Evolutionary conservation across 2,329 filamentous ascomycete genomes (phyloP).

Genomic region (Coleophoma cylindrospora): DNA sequence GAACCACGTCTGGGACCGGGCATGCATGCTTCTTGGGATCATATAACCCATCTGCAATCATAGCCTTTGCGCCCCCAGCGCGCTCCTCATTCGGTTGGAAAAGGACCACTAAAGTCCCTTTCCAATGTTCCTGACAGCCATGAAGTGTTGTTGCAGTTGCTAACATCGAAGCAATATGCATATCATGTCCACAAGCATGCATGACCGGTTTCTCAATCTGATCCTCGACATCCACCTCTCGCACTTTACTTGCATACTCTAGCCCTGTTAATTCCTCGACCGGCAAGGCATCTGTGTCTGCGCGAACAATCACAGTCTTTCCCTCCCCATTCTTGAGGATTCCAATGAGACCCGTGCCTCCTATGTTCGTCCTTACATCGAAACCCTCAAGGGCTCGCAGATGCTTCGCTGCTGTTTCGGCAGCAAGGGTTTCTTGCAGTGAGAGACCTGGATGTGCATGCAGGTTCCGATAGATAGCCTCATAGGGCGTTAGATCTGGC

Average conservation of each 20-base stretch:
- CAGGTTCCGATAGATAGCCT: slow-evolving; percentile 52
- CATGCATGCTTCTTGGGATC: slow-evolving; percentile 30
- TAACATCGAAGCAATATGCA: slow-evolving; percentile 56
- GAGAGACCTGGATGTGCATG: slow-evolving; percentile 57
- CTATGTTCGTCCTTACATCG: slow-evolving; percentile 45
- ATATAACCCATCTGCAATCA: slow-evolving; percentile 56
- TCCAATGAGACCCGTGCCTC: slow-evolving; percentile 53
- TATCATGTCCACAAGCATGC: slow-evolving; percentile 66
- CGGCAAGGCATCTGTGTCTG: slow-evolving; percentile 59
- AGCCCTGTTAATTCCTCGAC: slow-evolving; percentile 50
- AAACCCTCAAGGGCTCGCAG: slow-evolving; percentile 31
- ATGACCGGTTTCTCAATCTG: slow-evolving; percentile 47
- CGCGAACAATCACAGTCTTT: slow-evolving; percentile 50
- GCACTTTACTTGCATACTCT: slow-evolving; percentile 44
- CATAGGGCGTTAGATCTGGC: slow-evolving; percentile 30
- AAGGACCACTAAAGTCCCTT: slow-evolving; percentile 55
- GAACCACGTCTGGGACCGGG: slow-evolving; percentile 48
- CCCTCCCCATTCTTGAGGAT: slow-evolving; percentile 51
- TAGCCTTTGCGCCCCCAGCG: slow-evolving; percentile 55
- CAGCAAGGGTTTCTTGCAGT: slow-evolving; percentile 47
- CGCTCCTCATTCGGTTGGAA: slow-evolving; percentile 68
- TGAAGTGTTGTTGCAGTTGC: slow-evolving; percentile 48
- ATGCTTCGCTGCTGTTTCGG: slow-evolving; percentile 37
- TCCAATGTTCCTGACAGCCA: slow-evolving; percentile 42
- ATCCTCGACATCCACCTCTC: slow-evolving; percentile 36